Evolutionary conservation across 805 yeast genomes (phyloP).

Genomic region (Priceomyces castillae): DNA sequence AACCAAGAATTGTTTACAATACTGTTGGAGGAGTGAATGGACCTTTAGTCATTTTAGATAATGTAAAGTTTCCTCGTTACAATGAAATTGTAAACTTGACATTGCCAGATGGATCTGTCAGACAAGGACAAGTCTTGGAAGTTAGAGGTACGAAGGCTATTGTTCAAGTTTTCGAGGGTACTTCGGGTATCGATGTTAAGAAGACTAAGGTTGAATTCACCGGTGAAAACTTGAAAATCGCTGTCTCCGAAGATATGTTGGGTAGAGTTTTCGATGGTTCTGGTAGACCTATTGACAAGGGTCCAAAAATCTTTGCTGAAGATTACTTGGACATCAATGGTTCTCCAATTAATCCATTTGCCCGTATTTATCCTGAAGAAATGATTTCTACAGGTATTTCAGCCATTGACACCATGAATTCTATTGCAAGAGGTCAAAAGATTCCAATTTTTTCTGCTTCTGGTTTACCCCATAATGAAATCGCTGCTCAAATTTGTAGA

Average conservation of each 20-base stretch:
- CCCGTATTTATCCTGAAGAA: constrained; percentile 99
- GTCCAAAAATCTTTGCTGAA: constrained; percentile 98
- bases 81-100: constrained; percentile 97
- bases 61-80: constrained; percentile 60
- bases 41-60: constrained; percentile 75
- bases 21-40: constrained; percentile 99
- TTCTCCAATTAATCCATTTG: constrained; percentile 96
- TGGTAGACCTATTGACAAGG: constrained; percentile 97
- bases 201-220: constrained; percentile 97
- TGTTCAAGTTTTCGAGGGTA: constrained; percentile 99
- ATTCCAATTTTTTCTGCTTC: constrained; percentile 99
- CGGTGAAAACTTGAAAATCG: constrained; percentile 87
- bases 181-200: constrained; percentile 97
- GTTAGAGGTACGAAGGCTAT: constrained; percentile 96
- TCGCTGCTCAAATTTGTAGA: constrained; percentile 99
- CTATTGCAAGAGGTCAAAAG: constrained; percentile 99
- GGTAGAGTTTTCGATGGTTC: constrained; percentile 99
- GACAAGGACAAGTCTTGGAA: constrained; percentile 98
- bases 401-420: constrained; percentile 98
- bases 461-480: constrained; percentile 98
- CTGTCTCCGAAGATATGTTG: constrained; percentile 94
- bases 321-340: constrained; percentile 98
- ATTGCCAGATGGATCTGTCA: constrained; percentile 87
- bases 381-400: constrained; percentile 99
- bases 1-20: constrained; percentile 89